Percentiles rank a stretch among this genome's conserved stretches.
These are phyloP conservation scores for Myxozyma vanderwaltii DNA, from an alignment of 805 yeast species.

Conservation along the genomic window DNA sequence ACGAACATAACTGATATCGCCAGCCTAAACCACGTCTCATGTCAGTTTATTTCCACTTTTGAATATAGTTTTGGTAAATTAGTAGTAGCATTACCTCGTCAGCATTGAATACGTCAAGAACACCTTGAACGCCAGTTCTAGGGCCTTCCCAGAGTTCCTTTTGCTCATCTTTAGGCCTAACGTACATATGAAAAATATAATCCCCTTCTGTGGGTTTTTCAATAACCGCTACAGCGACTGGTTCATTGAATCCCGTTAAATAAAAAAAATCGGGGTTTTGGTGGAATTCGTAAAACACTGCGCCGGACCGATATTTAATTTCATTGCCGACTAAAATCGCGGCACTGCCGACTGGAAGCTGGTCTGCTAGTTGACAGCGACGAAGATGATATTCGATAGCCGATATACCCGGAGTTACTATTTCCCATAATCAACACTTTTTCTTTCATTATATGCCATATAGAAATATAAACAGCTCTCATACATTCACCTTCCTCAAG, in stretches of 20 bases:
- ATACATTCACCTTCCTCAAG: slow-evolving; percentile 64
- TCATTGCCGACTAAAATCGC: slow-evolving; percentile 75
- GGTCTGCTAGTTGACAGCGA: slow-evolving; percentile 58
- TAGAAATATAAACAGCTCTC: background rate
- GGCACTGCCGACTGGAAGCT: slow-evolving; percentile 62
- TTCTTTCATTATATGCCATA: background rate
- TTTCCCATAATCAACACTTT: background rate
- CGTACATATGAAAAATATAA: slow-evolving; percentile 69
- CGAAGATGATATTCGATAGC: slow-evolving; percentile 81
- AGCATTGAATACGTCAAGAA: slow-evolving; percentile 80
- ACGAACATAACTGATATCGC: slow-evolving; percentile 46
- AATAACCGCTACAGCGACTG: slow-evolving; percentile 41
- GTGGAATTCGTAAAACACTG: slow-evolving; percentile 89
- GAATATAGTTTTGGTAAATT: background rate
- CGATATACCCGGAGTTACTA: slow-evolving; percentile 80
- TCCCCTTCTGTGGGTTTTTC: slow-evolving; percentile 47
- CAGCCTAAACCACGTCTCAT: slow-evolving; percentile 46
- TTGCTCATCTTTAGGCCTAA: slow-evolving; percentile 75
- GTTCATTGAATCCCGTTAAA: slow-evolving; percentile 51
- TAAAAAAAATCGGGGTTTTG: slow-evolving; percentile 88
- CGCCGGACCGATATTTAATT: slow-evolving; percentile 79
- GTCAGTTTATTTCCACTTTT: background rate
- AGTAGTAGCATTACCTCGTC: slow-evolving; percentile 53
- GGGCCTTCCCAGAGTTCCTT: slow-evolving; percentile 95
- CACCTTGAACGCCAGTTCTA: slow-evolving; percentile 84